Conservation (phyloP, 345 rosid species). For the Durio zibethinus region DNA sequence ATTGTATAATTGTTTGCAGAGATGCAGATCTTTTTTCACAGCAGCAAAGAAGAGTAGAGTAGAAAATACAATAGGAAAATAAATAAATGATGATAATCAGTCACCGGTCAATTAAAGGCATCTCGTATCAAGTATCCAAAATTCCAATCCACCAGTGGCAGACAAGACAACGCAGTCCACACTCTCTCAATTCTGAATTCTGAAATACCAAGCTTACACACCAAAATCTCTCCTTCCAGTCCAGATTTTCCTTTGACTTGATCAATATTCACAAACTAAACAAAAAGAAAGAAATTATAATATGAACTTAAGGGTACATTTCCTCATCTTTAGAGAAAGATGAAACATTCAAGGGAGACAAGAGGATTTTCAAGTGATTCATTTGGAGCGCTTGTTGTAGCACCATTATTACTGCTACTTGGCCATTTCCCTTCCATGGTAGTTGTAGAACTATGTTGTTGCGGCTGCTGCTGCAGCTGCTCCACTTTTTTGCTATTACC, state of each 20-base stretch:
- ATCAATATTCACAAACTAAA: conserved; percentile 5
- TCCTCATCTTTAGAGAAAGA: conserved; percentile 51
- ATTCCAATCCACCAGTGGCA: neutral
- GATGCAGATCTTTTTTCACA: neutral
- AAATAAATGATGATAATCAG: neutral
- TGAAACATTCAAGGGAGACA: conserved; percentile 86
- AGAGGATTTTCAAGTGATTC: conserved; percentile 79
- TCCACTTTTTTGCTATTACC: conserved; percentile 6
- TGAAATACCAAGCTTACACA: neutral
- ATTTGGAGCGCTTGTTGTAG: conserved; percentile 19
- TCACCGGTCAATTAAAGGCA: conserved; percentile 6
- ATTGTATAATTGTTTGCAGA: conserved; percentile 3
- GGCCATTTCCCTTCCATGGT: conserved; percentile 20
- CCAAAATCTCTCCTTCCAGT: neutral
- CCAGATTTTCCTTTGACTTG: conserved; percentile 16
- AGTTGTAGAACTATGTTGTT: neutral
- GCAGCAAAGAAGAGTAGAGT: neutral
- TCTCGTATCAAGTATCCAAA: conserved; percentile 8
- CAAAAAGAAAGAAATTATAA: neutral
- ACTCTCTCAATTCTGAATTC: neutral
- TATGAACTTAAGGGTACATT: neutral
- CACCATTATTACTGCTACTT: conserved; percentile 2
- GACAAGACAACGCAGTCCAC: neutral
- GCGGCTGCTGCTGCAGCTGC: conserved; percentile 4
- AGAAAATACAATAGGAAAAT: neutral